These are phyloP conservation scores for Polytolypa hystricis DNA, from an alignment of 2,329 filamentous ascomycete genomes.

Conservation along the genomic window DNA sequence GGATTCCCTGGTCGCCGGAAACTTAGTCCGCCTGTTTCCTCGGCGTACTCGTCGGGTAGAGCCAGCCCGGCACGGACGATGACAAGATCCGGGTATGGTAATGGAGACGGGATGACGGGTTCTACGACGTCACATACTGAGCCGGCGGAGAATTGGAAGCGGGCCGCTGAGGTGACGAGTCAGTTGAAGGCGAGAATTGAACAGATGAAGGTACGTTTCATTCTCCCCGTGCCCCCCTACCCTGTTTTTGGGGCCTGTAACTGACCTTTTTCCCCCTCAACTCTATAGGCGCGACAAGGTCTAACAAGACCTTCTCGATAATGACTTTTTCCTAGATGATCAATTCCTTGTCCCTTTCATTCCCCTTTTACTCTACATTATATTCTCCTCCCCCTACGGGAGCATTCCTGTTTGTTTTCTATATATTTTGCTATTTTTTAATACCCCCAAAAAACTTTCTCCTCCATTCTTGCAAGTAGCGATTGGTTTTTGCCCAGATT, in stretches of 20 bases:
- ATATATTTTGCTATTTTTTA: background rate
- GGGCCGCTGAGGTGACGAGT: constrained; percentile 93
- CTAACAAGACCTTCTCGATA: constrained; percentile 26
- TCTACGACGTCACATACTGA: constrained; percentile 32
- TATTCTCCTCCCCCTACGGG: background rate
- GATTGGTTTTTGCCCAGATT: background rate
- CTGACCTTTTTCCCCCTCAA: constrained; percentile 1
- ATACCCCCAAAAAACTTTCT: constrained; percentile 1
- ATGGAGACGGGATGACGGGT: constrained; percentile 1
- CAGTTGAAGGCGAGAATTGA: constrained; percentile 96
- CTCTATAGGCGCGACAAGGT: constrained; percentile 32
- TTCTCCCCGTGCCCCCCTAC: too few species aligned
- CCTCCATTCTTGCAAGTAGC: background rate
- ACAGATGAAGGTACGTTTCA: constrained; percentile 77
- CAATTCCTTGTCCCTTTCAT: background rate
- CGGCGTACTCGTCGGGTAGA: constrained; percentile 22
- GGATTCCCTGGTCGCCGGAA: constrained; percentile 29
- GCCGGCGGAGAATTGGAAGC: constrained; percentile 85
- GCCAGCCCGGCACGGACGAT: constrained; percentile 28
- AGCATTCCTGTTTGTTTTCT: background rate
- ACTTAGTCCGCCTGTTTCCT: constrained; percentile 32
- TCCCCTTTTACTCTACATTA: background rate
- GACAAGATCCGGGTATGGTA: constrained; percentile 11
- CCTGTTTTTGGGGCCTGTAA: constrained; percentile 14
- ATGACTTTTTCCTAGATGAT: constrained; percentile 1